Base-by-base conservation (phyloP, 1,139 yeast species). In the Magnusiomyces suaveolens region DNA sequence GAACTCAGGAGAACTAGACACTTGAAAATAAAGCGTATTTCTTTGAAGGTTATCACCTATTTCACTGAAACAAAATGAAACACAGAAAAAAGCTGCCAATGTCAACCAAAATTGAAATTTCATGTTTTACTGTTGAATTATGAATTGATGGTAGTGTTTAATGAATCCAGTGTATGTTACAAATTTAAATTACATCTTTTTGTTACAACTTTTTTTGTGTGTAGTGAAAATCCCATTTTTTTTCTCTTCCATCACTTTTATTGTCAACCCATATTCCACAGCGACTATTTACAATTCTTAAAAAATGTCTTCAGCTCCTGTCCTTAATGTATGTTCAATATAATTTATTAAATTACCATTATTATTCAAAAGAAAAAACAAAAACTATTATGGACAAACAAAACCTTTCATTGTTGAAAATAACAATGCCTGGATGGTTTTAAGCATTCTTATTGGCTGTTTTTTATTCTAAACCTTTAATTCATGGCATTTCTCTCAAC, bases 261-360 rank as follows among this genome's bases (percentile, higher is more conserved):
- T 29, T 29, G 36, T 29, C 12, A 29, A 29, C 36, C 12, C 6
- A 29, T 29, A 6, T 29, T 29, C 36, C 6, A 29, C 36, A 12
- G 12, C 36, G n/a, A n/a, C n/a, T n/a, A n/a, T n/a, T n/a, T 29
- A 29, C 6, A 29, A 6, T 29, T 8, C 6, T 29, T 29, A 8
- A 43, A 54, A 48, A 52, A 52, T 56, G 58, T 57, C 61, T 53
- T 54, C 60, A 48, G 61, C 62, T 54, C 62, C 66, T 49, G 61
- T 66, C 49, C 61, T 65, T 46, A 64, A 64, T 58, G 68, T 65
- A 57, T 50, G 67, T 60, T 25, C 39, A 20, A 3, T 39, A 36
- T 8, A 32, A 32, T 32, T 14, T 32, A 14, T 32, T 14, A 8
- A 14, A 32, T 32, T 32, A 32, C 12, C 47, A 25, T n/a, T 38